Conservation (phyloP, 2,329 filamentous ascomycete genomes). For the Tolypocladium nubicola region DNA sequence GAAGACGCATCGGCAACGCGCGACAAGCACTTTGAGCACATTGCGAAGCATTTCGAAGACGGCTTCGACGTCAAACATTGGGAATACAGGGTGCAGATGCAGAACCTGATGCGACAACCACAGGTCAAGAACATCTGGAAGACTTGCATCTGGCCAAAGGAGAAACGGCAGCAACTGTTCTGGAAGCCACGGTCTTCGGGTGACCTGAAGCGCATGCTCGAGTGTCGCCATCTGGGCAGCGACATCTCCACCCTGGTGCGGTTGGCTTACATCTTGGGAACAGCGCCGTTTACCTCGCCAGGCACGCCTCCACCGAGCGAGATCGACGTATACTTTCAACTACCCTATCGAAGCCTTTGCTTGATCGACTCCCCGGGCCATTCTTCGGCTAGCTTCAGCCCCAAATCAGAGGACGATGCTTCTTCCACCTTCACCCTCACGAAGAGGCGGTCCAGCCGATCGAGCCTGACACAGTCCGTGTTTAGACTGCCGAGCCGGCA, state of each 20-base stretch:
- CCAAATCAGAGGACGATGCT: slow-evolving; percentile 17
- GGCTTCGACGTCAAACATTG: slow-evolving; percentile 30
- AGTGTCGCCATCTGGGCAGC: slow-evolving; percentile 29
- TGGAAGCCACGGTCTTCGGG: slow-evolving; percentile 31
- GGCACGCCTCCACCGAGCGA: slow-evolving; percentile 26
- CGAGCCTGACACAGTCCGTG: slow-evolving; percentile 17
- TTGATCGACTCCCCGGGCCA: slow-evolving; percentile 22
- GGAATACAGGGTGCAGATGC: slow-evolving; percentile 32
- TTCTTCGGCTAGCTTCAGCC: slow-evolving; percentile 7
- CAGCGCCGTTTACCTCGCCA: slow-evolving; percentile 24
- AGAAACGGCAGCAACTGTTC: slow-evolving; percentile 26
- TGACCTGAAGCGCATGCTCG: slow-evolving; percentile 33
- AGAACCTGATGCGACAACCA: slow-evolving; percentile 32
- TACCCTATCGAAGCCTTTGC: slow-evolving; percentile 25
- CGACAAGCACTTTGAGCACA: slow-evolving; percentile 35
- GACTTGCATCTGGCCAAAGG: slow-evolving; percentile 34
- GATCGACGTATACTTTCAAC: slow-evolving; percentile 27
- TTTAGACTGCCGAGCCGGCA: slow-evolving; percentile 21
- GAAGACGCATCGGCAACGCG: slow-evolving; percentile 25
- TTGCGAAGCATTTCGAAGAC: slow-evolving; percentile 35
- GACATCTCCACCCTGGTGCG: slow-evolving; percentile 31
- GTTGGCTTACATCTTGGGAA: slow-evolving; percentile 31
- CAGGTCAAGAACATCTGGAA: slow-evolving; percentile 34
- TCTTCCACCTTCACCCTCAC: slow-evolving; percentile 15
- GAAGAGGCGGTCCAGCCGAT: slow-evolving; percentile 16